A percentile compares a stretch with the other conserved stretches of the same genome.
phyloP scores from a whole-genome alignment of 1,284 basidiomycete species.

The Fomitiporia mediterranea region DNA sequence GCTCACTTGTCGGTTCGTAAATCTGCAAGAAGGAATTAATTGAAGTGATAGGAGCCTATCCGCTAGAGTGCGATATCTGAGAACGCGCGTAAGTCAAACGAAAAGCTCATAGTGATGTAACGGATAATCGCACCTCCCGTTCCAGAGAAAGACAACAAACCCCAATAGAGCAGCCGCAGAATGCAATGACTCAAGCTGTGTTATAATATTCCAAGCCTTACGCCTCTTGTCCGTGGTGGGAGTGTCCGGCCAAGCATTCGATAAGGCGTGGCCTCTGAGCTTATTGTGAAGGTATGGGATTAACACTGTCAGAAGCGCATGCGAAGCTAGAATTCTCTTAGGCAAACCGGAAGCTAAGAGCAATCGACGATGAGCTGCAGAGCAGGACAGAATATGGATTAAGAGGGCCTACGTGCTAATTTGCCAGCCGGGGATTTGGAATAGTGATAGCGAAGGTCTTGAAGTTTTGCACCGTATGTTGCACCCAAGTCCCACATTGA shows the following conservation, averaged over 20 bases:
- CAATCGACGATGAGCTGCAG: not conserved
- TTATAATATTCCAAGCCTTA: conserved; percentile 71
- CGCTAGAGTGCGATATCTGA: conserved; percentile 80
- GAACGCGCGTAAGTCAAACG: conserved; percentile 3
- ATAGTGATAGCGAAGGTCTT: conserved; percentile 69
- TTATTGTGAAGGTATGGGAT: conserved; percentile 77
- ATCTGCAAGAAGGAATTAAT: conserved; percentile 69
- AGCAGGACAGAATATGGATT: conserved; percentile 19
- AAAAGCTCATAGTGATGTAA: not conserved
- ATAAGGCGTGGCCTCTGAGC: conserved; percentile 71
- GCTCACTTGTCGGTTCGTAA: conserved; percentile 81
- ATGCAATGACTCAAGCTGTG: conserved; percentile 64
- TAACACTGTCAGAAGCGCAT: conserved; percentile 72
- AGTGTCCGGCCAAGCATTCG: conserved; percentile 85
- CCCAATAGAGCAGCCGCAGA: conserved; percentile 61
- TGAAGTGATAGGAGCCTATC: conserved; percentile 81
- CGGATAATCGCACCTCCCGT: conserved; percentile 63
- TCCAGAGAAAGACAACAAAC: conserved; percentile 82
- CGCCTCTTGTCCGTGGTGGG: conserved; percentile 74
- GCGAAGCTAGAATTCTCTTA: conserved; percentile 55
- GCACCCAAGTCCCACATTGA: conserved; percentile 79
- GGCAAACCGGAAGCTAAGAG: conserved; percentile 56
- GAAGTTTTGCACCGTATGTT: conserved; percentile 89
- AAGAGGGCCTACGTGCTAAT: conserved; percentile 31
- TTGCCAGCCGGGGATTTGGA: conserved; percentile 26